Percentiles rank a stretch among this genome's conserved stretches.
Conservation (phyloP, 2,329 filamentous ascomycete species). For the Chalaropsis ovoidea region DNA sequence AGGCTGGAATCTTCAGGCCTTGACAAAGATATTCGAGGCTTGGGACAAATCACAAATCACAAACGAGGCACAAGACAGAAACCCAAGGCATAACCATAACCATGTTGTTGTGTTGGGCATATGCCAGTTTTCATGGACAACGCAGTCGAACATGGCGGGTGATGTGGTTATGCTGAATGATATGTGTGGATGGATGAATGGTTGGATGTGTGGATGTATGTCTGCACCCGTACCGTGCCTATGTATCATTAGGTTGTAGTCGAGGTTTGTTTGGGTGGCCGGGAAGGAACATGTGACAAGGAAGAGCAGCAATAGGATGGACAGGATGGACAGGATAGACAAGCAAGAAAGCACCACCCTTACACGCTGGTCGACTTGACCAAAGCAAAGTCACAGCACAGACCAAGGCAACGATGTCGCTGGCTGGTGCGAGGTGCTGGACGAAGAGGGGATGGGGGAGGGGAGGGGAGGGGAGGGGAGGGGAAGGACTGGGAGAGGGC, state of each 20-base stretch:
- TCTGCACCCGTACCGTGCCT: neutral
- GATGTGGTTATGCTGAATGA: neutral
- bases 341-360: neutral
- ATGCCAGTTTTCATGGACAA: conserved; percentile 4
- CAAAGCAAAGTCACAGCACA: neutral
- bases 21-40: neutral
- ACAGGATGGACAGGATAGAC: neutral
- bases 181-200: neutral
- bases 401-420: neutral
- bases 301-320: neutral
- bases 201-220: neutral
- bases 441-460: neutral
- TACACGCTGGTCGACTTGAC: neutral
- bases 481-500: neutral
- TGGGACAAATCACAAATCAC: neutral
- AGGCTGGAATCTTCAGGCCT: neutral
- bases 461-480: neutral
- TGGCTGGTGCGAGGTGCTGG: conserved; percentile 7
- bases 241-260: neutral
- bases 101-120: conserved; percentile 6
- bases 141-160: conserved; percentile 2
- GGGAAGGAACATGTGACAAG: conserved; percentile 2
- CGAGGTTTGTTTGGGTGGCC: conserved; percentile 1
- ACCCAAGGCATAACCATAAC: neutral
- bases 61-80: neutral